Evolutionary conservation across 371 early-diverging fungal species (phyloP).

Genomic region (Apophysomyces variabilis): DNA sequence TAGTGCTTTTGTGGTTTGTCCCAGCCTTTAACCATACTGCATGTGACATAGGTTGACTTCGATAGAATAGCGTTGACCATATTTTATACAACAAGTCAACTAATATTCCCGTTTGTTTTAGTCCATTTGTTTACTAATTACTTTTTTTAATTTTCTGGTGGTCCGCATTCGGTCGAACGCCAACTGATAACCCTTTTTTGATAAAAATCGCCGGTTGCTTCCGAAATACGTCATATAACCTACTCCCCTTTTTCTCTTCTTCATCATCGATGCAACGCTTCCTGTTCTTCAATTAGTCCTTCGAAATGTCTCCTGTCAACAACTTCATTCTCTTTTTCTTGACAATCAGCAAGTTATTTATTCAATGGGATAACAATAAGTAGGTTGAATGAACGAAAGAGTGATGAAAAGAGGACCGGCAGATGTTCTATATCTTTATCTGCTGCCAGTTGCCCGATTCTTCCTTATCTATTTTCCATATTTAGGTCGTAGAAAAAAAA

Average conservation of each 20-base stretch:
- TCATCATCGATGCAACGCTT: neutral
- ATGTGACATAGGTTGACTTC: neutral
- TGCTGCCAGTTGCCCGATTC: neutral
- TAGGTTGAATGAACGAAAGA: no score
- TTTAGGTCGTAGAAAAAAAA: neutral
- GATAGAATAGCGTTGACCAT: neutral
- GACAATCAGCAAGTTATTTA: no score
- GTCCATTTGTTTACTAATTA: neutral
- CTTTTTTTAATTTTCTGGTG: neutral
- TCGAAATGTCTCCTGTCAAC: no score
- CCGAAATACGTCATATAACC: slow-evolving; percentile 9
- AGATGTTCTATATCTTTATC: neutral
- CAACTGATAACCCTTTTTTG: slow-evolving; percentile 12
- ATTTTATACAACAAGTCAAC: neutral
- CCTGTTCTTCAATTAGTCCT: neutral
- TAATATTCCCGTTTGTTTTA: neutral
- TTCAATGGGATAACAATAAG: no score
- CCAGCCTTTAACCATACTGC: neutral
- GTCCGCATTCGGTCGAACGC: slow-evolving; percentile 7
- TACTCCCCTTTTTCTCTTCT: neutral
- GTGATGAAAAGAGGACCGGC: no score
- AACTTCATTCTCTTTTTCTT: no score
- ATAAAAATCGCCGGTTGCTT: slow-evolving; percentile 5
- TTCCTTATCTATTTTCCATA: slow-evolving; percentile 4
- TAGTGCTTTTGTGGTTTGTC: slow-evolving; percentile 2